Base-by-base conservation (phyloP, 2,329 filamentous ascomycete species). In the Immersiporthe knoxdaviesiana region DNA sequence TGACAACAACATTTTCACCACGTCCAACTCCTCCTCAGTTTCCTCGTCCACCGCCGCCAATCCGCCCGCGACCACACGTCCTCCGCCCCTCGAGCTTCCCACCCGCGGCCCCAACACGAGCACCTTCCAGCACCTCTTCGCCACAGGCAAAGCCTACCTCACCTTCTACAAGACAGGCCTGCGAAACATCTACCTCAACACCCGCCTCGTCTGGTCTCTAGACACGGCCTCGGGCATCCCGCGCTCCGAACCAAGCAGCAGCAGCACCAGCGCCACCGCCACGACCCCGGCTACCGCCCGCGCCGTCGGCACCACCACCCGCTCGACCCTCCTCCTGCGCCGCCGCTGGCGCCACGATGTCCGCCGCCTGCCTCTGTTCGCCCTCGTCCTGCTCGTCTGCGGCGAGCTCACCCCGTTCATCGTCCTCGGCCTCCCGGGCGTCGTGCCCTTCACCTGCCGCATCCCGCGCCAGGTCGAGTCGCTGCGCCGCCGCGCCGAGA, bases 161-260 rank as follows among this genome's bases (percentile, higher is more conserved):
- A 80, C 80, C 47, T 98, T 98, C 86, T 98, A 97, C 88, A 97
- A 96, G 81, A 85, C 88, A 1, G 95, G 94, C 24, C 80, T 97
- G 41, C 89, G 90, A 76, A 89, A 91, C 74, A 89, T 97, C 65
- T 89, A 88, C 77, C 81, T 83, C 70, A 97, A 97, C 74, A 84
- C 87, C 62, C 77, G 81, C 30, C 83, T 85, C 14, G 77, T 90
- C 18, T 79, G 81, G 65, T 79, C 81, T 75, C 83, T 77, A 77
- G 77, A 81, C 65, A 73, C 75, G 39, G 74, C 68, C 24, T 52
- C 58, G 32, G 62, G 68, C 50, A 21, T 63, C 47, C 67, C 63
- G n/a, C 44, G 32, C 63, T 41, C 32, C 73, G 80, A 82, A 68
- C 78, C 83, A 0, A 79, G 78, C 30, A 35, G 35, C 35, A 30